Conservation (phyloP, 208 protist species). For the Trichomonas tenax region DNA sequence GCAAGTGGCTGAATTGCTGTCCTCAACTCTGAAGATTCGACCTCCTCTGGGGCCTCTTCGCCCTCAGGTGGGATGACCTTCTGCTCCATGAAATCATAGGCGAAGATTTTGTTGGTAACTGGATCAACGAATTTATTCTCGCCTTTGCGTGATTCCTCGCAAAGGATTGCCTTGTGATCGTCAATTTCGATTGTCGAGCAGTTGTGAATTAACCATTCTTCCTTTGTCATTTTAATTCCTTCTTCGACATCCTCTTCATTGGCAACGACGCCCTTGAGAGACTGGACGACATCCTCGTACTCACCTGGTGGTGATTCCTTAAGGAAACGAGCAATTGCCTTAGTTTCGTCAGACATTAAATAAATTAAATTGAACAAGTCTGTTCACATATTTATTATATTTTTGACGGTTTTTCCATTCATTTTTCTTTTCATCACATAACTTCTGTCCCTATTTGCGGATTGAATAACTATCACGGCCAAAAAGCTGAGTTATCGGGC, state of each 20-base stretch:
- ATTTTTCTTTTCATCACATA: not conserved
- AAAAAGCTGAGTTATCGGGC: no score
- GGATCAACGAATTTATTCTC: not conserved
- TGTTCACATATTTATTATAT: not conserved
- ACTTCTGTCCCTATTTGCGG: not conserved
- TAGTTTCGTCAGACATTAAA: not conserved
- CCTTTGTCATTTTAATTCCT: not conserved
- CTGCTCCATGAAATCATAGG: not conserved
- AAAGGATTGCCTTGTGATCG: not conserved
- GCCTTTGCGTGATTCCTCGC: not conserved
- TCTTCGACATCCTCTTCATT: not conserved
- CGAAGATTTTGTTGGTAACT: not conserved
- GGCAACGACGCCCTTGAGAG: not conserved
- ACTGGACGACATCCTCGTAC: not conserved
- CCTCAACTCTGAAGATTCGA: not conserved
- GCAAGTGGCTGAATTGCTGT: not conserved
- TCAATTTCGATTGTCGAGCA: not conserved
- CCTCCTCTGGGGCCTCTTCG: not conserved
- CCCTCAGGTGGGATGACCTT: not conserved
- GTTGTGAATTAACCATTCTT: not conserved
- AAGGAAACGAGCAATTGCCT: not conserved
- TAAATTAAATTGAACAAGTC: not conserved
- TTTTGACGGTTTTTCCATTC: not conserved
- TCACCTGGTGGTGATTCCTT: not conserved
- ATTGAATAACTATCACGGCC: no score